Evolutionary conservation across 768 basidiomycete species (phyloP), one percentile per base, ranked within the genome.

Genomic region (Tephrocybe sp.): DNA sequence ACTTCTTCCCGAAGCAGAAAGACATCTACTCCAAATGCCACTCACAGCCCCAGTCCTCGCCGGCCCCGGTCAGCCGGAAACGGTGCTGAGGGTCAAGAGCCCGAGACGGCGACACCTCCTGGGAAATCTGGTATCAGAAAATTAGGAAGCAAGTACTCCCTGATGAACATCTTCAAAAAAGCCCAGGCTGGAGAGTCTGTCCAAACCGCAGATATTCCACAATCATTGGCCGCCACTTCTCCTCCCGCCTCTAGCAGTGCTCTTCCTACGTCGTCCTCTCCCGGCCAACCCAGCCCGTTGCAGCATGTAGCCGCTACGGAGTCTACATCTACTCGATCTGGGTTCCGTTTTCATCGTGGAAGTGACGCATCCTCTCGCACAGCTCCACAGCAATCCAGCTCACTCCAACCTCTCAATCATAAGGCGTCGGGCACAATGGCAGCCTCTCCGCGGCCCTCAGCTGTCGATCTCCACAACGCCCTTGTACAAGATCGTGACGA

Each of bases 61-160:
- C 75, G 89, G 48, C 89, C 90, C 15, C 77, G 84, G 53, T 90
- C 88, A 33, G 86, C 88, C 32, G 87, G 88, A 4, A 85, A 76
- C 25, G 86, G 77, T 48, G 79, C 83, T 48, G 85, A 87, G 21
- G 68, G 62, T 20, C 71, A 60, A 39, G 64, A 72, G 20, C 44
- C 51, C 11, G 52, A 60, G 4, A 50, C 53, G 3, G 48, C 34
- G 28, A 49, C 67, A 30, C 53, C 70, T 24, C 46, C 65, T 15
- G 57, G 69, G 70, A 18, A 65, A 72, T 56, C 66, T 20, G 70
- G 69, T 10, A 56, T 66, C 26, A 69, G 73, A 42, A 84, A 74
- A 58, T 66, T 88, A 3, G 78, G 78, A 23, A 83, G 84, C 66
- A 91, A 91, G 65, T 79, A 88, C 50, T 90, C 88, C 20, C 71